Evolutionary conservation across 129 eudicot genomes (phyloP).

Genomic region (Pseudognaphalium luteoalbum): DNA sequence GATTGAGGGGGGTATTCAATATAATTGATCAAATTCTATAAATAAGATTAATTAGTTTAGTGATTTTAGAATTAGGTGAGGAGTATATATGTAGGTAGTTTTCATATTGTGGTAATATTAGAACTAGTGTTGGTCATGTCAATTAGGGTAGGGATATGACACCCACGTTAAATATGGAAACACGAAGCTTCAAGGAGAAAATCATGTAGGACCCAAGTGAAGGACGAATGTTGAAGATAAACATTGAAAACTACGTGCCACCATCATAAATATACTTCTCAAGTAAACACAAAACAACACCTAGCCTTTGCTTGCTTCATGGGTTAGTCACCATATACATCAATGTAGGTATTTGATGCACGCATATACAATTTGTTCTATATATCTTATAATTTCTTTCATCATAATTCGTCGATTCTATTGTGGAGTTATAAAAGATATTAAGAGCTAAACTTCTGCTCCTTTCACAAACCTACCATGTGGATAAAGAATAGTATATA

Average conservation of each 20-base stretch:
- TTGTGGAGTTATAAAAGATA: not conserved
- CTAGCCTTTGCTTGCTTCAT: constrained; percentile 30
- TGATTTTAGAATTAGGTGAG: constrained; percentile 20
- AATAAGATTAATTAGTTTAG: constrained; percentile 2
- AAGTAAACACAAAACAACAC: constrained; percentile 24
- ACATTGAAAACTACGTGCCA: constrained; percentile 29
- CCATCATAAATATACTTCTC: constrained; percentile 27
- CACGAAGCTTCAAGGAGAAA: constrained; percentile 29
- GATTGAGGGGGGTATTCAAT: constrained; percentile 18
- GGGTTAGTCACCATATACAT: constrained; percentile 33
- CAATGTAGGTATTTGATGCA: constrained; percentile 28
- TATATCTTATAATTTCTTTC: not conserved
- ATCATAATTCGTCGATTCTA: not conserved
- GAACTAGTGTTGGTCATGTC: constrained; percentile 25
- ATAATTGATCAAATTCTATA: not conserved
- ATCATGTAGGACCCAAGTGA: constrained; percentile 35
- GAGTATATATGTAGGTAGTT: constrained; percentile 21
- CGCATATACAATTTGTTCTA: not conserved
- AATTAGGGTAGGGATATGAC: constrained; percentile 30
- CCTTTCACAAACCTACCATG: no score
- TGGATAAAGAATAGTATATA: no score
- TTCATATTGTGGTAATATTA: constrained; percentile 15
- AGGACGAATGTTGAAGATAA: constrained; percentile 28
- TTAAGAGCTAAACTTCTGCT: not conserved
- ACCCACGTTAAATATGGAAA: constrained; percentile 32